Evolutionary conservation across 2,329 filamentous ascomycete genomes (phyloP), one percentile per base, ranked within the genome.

Genomic region (Phyllosticta citrichinensis): DNA sequence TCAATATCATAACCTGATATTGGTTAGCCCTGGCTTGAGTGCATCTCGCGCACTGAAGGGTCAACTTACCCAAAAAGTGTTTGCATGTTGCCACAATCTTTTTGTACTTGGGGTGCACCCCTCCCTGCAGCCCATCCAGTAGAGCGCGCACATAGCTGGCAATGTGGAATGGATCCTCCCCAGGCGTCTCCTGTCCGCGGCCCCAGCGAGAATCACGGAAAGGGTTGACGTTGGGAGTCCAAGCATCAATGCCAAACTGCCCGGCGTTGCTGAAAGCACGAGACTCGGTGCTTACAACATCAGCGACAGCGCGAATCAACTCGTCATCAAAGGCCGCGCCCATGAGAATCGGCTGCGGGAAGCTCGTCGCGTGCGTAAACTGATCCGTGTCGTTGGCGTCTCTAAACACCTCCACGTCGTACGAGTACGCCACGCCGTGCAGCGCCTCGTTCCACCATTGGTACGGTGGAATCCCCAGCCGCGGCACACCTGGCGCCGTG

Each of bases 221-320:
- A 0, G 82, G 79, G 66, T 87, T 87, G 69, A 88, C 84, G 66
- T 87, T 87, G 0, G 86, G 86, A 0, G 86, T 85, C 58, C 83
- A 87, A 67, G 78, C 85, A 68, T 86, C 68, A 2, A 72, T 68
- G 0, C 81, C 81, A 2, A 79, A 80, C 12, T 78, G 74, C 3
- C 81, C 82, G 8, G 70, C 78, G 65, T 88, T 88, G 66, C 77
- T 84, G 68, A 87, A 88, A 0, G 86, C 85, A 50, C 86, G 77
- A 0, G 83, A 83, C 68, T 89, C 85, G 0, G 80, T 87, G 5
- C 75, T 75, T 33, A 85, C 78, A 5, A 83, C 77, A 1, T 70
- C 75, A 2, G 80, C 85, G 2, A 88, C 80, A 5, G 78, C 73
- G 20, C 78, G 69, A 64, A 88, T 81, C 33, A 88, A 71, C 0